Evolutionary conservation across 2,329 filamentous ascomycete genomes (phyloP), one percentile per base, ranked within the genome.

Genomic region (Mycosphaerelloides madeirae): DNA sequence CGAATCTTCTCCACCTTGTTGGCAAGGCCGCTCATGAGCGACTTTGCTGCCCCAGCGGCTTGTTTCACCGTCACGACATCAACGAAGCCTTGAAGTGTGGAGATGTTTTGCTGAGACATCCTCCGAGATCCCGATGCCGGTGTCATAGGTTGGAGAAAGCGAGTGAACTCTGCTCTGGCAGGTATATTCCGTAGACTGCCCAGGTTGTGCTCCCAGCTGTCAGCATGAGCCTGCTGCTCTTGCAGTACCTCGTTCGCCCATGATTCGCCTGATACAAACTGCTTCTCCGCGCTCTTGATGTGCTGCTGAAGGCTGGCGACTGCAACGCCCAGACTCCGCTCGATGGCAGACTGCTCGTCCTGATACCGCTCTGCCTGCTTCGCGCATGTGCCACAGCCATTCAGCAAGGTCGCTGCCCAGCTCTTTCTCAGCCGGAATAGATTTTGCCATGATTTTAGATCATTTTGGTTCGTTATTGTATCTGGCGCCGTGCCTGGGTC

Each of bases 401-500:
- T 79, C 6, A 84, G 76, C 28, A 94, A 69, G 31, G 74, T 75
- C 41, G 83, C 69, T 0, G 89, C 85, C 93, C 93, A 98, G 55
- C 78, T 76, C 57, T 84, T 81, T 47, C 93, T 83, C 46, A 83
- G 78, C 65, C 83, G 84, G 72, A 93, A 96, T 16, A 97, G 74
- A 34, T 83, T 80, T 63, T 88, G 86, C 91, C 93, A 98, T 79
- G 89, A 84, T 59, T 83, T 76, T 43, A 96, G 74, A 50, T 89
- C 84, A 49, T 84, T 87, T 50, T 87, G 83, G 60, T 90, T 82
- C 33, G 83, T 76, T 55, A 95, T 84, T 32, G 81, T 84, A 65
- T 95, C 89, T n/a, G 93, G 93, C 31, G 79, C 73, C 20, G 72
- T 70, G 15, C 73, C 68, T 22, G 87, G 81, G 45, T 74, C 73